A percentile compares a stretch with the other conserved stretches of the same genome.
These are phyloP conservation scores for Leishmania martiniquensis DNA, from an alignment of 208 protist genomes.

Conservation along the genomic window DNA sequence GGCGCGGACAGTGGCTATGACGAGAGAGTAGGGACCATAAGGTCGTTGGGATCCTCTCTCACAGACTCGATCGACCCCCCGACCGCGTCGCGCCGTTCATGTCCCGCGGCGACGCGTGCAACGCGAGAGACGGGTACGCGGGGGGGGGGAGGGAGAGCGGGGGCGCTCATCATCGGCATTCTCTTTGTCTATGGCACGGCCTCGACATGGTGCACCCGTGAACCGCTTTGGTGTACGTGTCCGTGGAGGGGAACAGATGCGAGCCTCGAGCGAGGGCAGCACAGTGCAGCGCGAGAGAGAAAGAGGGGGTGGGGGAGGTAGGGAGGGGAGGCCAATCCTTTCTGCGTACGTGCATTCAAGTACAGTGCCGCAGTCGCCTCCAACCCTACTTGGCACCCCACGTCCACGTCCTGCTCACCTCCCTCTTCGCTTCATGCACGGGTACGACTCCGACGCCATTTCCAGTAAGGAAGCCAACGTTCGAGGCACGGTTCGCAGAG, in stretches of 20 bases:
- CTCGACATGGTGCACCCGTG: background rate
- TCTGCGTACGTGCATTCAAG: background rate
- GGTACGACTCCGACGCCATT: conserved; percentile 27
- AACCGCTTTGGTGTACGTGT: background rate
- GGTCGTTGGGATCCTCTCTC: background rate
- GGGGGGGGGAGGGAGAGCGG: background rate
- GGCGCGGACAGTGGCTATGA: background rate
- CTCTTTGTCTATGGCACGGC: background rate
- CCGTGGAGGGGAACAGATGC: background rate
- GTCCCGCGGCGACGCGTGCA: background rate
- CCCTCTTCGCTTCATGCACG: conserved; percentile 23
- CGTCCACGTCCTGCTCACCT: conserved; percentile 30
- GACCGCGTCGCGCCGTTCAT: background rate
- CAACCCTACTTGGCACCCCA: conserved; percentile 26
- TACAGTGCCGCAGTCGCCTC: background rate
- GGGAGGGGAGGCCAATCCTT: background rate
- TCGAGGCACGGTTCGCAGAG: conserved; percentile 30
- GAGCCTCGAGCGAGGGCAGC: too few species aligned
- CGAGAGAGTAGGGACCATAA: background rate
- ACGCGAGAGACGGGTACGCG: background rate
- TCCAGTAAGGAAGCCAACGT: conserved; percentile 34
- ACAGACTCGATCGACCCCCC: background rate
- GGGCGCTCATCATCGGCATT: background rate
- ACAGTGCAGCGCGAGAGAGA: background rate
- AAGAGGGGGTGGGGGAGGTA: background rate